Percentiles rank a stretch among this genome's conserved stretches.
Evolutionary conservation across 225 moss, liverwort and hornwort species (phyloP).

Genomic region (Antitrichia curtipendula): DNA sequence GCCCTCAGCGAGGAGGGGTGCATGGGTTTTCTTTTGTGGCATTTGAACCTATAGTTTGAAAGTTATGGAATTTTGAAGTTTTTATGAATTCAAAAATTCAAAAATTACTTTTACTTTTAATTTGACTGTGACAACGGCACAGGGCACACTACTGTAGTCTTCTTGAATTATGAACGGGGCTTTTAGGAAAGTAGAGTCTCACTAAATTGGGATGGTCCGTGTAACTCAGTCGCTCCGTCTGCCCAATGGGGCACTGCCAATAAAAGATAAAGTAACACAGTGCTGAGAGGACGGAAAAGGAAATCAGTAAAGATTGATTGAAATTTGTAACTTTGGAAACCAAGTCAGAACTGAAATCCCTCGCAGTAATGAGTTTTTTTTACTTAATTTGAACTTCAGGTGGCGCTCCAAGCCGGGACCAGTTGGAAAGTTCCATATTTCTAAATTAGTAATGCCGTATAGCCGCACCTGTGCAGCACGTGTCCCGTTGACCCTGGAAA

Average conservation of each 20-base stretch:
- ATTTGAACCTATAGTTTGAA: no score
- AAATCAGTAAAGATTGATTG: not conserved
- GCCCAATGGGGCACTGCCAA: not conserved
- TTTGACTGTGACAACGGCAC: no score
- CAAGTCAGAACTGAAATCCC: not conserved
- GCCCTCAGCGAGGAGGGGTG: no score
- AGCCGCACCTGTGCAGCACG: not conserved
- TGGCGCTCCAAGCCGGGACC: not conserved
- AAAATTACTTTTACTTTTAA: no score
- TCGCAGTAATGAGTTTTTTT: not conserved
- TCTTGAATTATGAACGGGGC: not conserved
- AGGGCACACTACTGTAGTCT: no score
- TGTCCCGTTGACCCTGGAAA: not conserved
- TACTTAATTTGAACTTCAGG: not conserved
- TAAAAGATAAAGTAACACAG: not conserved
- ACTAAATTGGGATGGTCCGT: not conserved
- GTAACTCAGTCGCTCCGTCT: not conserved
- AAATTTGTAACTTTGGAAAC: not conserved
- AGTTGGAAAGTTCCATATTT: not conserved
- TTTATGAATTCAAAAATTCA: no score
- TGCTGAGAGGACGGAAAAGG: not conserved
- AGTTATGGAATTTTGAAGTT: no score
- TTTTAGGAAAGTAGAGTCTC: not conserved
- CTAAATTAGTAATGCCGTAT: not conserved
- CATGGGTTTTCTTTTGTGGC: no score